A percentile compares a stretch with the other conserved stretches of the same genome.
These are phyloP conservation scores for Candida ulmi DNA, from an alignment of 805 yeast species.

Conservation along the genomic window DNA sequence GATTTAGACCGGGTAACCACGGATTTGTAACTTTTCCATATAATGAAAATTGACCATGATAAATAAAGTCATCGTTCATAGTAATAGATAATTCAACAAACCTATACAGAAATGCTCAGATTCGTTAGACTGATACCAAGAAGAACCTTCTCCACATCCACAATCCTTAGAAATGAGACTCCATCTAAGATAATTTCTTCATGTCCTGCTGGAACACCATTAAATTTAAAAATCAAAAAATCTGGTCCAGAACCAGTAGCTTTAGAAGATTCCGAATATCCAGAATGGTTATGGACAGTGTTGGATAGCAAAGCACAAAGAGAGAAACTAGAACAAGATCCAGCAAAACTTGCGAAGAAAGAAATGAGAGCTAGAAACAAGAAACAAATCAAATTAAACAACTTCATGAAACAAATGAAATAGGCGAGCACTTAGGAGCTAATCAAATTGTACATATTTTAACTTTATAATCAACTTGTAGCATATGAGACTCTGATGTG, in stretches of 20 bases:
- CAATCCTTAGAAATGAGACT: constrained; percentile 10
- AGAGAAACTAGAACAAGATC: constrained; percentile 50
- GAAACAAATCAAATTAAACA: constrained; percentile 65
- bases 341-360: constrained; percentile 63
- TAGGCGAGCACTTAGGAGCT: no score
- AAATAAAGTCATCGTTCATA: no score
- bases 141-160: constrained; percentile 13
- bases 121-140: not conserved
- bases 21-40: no score
- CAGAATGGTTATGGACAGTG: constrained; percentile 90
- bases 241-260: constrained; percentile 87
- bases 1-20: not conserved
- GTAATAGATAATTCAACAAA: no score
- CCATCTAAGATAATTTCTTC: constrained; percentile 31
- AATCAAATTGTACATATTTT: not conserved
- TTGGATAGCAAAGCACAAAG: constrained; percentile 63
- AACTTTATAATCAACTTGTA: no score
- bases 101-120: not conserved
- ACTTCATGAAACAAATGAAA: constrained; percentile 56
- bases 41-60: no score
- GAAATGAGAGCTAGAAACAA: constrained; percentile 65
- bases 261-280: constrained; percentile 80
- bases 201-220: constrained; percentile 66
- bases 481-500: no score
- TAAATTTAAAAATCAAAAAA: constrained; percentile 70